phyloP scores from a whole-genome alignment of 2,329 filamentous ascomycete species.

The Chaetothyriales sp. region DNA sequence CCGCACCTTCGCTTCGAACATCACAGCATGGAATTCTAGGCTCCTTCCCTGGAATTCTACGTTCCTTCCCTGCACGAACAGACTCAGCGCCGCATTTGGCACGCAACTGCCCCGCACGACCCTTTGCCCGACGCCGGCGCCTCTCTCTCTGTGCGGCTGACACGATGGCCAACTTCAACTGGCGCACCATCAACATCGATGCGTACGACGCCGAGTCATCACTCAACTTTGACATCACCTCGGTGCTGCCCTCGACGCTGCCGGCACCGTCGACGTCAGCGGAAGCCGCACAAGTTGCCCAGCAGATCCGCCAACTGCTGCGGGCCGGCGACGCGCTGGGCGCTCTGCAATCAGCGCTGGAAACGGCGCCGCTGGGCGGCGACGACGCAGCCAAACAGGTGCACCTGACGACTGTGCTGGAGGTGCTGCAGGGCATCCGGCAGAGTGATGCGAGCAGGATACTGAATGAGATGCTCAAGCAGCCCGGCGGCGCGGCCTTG shows the following conservation, averaged over 20 bases:
- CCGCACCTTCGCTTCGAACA: no score
- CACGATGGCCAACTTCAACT: constrained; percentile 42
- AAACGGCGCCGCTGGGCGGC: constrained; percentile 61
- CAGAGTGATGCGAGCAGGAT: constrained; percentile 90
- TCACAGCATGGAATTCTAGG: no score
- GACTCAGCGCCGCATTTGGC: no score
- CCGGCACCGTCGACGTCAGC: constrained; percentile 57
- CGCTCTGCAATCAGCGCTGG: constrained; percentile 68
- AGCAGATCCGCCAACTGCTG: constrained; percentile 76
- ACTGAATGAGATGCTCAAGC: constrained; percentile 64
- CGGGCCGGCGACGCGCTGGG: constrained; percentile 78
- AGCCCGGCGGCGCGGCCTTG: constrained; percentile 67
- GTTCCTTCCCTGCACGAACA: no score
- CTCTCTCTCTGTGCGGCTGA: not conserved
- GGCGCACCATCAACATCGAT: constrained; percentile 89
- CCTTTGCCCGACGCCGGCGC: no score
- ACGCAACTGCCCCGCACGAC: no score
- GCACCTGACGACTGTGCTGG: constrained; percentile 74
- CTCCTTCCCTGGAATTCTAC: no score
- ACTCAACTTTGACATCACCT: constrained; percentile 78
- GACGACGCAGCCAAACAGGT: constrained; percentile 54
- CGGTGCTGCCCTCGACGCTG: constrained; percentile 60
- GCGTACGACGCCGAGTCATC: constrained; percentile 79
- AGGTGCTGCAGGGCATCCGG: constrained; percentile 92
- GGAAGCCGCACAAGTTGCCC: constrained; percentile 63